These are phyloP conservation scores for Alternaria consortialis DNA, from an alignment of 2,329 filamentous ascomycete species.

Conservation along the genomic window DNA sequence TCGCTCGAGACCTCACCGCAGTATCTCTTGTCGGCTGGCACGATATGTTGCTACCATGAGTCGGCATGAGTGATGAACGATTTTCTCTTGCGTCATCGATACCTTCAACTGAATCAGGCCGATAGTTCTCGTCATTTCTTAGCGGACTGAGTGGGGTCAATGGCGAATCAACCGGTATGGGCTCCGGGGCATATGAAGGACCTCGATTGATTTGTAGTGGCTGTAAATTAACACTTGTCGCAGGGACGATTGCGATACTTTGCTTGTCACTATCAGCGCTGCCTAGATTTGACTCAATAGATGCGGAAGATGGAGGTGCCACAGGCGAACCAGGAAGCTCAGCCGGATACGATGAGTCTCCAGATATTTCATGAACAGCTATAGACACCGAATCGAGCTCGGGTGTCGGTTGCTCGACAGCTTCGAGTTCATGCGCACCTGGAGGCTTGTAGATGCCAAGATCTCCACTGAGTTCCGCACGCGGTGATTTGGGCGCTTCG, in stretches of 20 bases:
- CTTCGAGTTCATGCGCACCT: slow-evolving; percentile 41
- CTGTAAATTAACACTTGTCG: slow-evolving; percentile 44
- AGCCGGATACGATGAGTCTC: slow-evolving; percentile 37
- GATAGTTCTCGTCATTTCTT: slow-evolving; percentile 13
- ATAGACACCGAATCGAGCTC: slow-evolving; percentile 37
- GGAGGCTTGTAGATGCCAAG: slow-evolving; percentile 26
- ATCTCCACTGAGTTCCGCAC: slow-evolving; percentile 40
- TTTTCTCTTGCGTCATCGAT: neutral
- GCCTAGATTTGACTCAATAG: neutral
- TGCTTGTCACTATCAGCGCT: neutral
- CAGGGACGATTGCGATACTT: slow-evolving; percentile 10
- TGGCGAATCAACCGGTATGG: slow-evolving; percentile 38
- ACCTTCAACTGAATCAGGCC: slow-evolving; percentile 1
- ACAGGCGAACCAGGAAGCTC: slow-evolving; percentile 35
- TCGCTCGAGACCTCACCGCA: slow-evolving; percentile 28
- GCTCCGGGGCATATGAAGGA: slow-evolving; percentile 58
- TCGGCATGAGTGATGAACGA: slow-evolving; percentile 26
- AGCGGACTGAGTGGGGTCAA: slow-evolving; percentile 28
- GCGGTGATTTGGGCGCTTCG: slow-evolving; percentile 26
- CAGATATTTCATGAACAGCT: slow-evolving; percentile 36
- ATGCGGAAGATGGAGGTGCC: neutral
- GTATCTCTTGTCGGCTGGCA: neutral
- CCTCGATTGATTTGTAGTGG: slow-evolving; percentile 49
- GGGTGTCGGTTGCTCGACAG: slow-evolving; percentile 12
- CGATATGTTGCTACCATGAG: slow-evolving; percentile 6